Evolutionary conservation across 345 rosid genomes (phyloP).

Genomic region (Citrus trifoliata): DNA sequence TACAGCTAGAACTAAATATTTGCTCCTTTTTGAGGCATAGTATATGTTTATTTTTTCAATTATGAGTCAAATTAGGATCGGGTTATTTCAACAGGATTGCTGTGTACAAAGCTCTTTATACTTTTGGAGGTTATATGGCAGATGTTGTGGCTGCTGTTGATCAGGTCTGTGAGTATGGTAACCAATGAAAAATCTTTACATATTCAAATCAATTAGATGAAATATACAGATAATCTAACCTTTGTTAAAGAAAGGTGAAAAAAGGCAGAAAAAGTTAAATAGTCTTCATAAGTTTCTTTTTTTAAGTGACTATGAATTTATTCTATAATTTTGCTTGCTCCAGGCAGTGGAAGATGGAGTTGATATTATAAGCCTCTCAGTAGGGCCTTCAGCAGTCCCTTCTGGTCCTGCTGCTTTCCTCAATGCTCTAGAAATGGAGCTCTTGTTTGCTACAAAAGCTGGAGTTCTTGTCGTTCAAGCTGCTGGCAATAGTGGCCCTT

Average conservation of each 20-base stretch:
- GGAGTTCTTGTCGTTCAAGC: constrained; percentile 51
- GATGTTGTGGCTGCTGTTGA: constrained; percentile 56
- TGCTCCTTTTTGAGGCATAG: neutral
- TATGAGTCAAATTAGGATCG: neutral
- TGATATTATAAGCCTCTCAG: constrained; percentile 38
- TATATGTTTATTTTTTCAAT: neutral
- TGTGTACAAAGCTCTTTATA: constrained; percentile 46
- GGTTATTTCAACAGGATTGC: constrained; percentile 29
- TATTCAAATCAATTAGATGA: neutral
- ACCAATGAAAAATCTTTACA: neutral
- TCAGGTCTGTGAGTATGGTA: constrained; percentile 28
- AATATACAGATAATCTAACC: neutral
- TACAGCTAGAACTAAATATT: too few relatives aligned
- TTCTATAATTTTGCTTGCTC: constrained; percentile 1
- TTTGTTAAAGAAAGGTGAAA: neutral
- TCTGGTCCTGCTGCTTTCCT: constrained; percentile 46
- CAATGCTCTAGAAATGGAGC: constrained; percentile 39
- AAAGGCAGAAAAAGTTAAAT: neutral
- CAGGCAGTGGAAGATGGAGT: constrained; percentile 58
- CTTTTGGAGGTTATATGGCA: constrained; percentile 48
- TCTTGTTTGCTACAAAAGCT: constrained; percentile 44
- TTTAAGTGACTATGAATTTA: neutral
- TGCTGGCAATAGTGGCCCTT: constrained; percentile 49
- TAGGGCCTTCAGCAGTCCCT: constrained; percentile 44
- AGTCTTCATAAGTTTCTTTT: neutral